phyloP scores from a whole-genome alignment of 139 green algal genomes.

The Chlorella sp. region DNA sequence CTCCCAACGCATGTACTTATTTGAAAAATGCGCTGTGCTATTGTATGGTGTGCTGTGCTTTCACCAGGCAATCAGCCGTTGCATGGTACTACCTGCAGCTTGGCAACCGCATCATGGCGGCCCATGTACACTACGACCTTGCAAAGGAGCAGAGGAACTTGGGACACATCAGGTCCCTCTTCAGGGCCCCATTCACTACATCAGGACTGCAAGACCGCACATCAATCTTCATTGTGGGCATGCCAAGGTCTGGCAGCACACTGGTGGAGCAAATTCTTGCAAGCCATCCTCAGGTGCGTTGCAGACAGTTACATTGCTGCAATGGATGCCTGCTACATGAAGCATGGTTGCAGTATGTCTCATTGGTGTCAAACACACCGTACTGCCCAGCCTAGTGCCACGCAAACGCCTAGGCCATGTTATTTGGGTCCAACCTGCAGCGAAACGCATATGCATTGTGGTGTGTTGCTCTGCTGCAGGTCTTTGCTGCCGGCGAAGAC shows the following conservation, averaged over 20 bases:
- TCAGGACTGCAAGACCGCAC: conserved; percentile 3
- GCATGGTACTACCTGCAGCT: too few species aligned
- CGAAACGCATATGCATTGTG: background rate
- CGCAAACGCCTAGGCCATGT: background rate
- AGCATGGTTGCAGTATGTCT: background rate
- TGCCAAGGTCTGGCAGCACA: conserved; percentile 62
- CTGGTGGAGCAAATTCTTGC: conserved; percentile 65
- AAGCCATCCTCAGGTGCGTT: conserved; percentile 36
- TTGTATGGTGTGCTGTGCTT: too few species aligned
- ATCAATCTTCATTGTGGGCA: conserved; percentile 59
- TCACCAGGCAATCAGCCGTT: too few species aligned
- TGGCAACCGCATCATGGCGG: too few species aligned
- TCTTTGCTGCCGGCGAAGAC: conserved; percentile 48
- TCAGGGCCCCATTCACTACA: too few species aligned
- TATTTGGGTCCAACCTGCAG: background rate
- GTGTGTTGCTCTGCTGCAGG: conserved; percentile 4
- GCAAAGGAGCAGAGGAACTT: too few species aligned
- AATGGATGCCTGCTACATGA: background rate
- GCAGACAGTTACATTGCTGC: background rate
- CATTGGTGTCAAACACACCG: conserved; percentile 3
- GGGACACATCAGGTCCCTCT: too few species aligned
- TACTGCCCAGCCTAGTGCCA: background rate
- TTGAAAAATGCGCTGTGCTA: too few species aligned
- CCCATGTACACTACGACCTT: too few species aligned
- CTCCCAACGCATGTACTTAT: too few species aligned